These are phyloP conservation scores for Pachyrhizus erosus DNA, from an alignment of 306 rosid species.

Conservation along the genomic window DNA sequence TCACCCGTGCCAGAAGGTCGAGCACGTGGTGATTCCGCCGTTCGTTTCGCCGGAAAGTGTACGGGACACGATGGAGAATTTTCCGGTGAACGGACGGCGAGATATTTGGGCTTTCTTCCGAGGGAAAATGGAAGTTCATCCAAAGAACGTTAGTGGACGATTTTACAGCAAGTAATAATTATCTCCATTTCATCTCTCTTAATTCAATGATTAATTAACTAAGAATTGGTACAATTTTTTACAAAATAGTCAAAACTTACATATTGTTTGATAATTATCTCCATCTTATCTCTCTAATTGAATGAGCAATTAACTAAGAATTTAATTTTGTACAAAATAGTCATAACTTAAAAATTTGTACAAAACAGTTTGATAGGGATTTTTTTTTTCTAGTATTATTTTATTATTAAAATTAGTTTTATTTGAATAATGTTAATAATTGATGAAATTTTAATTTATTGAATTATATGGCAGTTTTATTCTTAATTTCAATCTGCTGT, in stretches of 20 bases:
- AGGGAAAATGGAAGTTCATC: conserved; percentile 96
- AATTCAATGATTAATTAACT: conserved; percentile 34
- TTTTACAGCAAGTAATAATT: conserved; percentile 93
- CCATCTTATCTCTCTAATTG: conserved; percentile 4
- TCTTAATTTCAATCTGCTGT: too few relatives aligned
- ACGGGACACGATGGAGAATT: conserved; percentile 47
- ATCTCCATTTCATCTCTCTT: neutral
- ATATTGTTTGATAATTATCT: too few relatives aligned
- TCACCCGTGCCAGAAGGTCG: conserved; percentile 91
- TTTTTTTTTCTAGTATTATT: too few relatives aligned
- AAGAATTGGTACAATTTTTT: too few relatives aligned
- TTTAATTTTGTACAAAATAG: neutral
- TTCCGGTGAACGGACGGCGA: conserved; percentile 60
- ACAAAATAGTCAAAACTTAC: too few relatives aligned
- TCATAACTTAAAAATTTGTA: too few relatives aligned
- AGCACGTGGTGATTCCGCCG: conserved; percentile 90
- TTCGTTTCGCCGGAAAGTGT: conserved; percentile 71
- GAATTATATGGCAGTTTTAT: too few relatives aligned
- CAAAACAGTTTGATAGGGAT: too few relatives aligned
- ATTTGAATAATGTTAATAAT: too few relatives aligned
- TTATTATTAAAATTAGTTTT: too few relatives aligned
- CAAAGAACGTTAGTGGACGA: conserved; percentile 89
- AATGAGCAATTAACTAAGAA: neutral
- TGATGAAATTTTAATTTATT: too few relatives aligned
- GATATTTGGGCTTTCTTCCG: conserved; percentile 91